Conservation (phyloP, 352 stramenopile genomes). For the Globisporangium megalacanthum region DNA sequence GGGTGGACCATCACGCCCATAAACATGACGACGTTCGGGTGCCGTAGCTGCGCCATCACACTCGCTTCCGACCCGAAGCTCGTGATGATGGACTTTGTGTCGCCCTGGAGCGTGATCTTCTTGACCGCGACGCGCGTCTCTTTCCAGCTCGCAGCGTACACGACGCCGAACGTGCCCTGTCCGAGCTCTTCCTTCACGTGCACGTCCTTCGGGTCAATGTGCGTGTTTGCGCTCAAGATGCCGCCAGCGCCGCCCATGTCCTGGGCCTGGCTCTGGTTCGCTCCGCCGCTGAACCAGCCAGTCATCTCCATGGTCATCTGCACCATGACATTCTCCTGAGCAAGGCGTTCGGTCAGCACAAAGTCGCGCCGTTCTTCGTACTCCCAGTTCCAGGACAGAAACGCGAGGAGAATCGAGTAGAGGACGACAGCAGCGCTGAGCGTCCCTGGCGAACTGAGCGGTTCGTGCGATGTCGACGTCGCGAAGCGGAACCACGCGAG, state of each 20-base stretch:
- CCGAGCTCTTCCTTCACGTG: constrained; percentile 75
- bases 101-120: constrained; percentile 76
- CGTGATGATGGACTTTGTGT: constrained; percentile 78
- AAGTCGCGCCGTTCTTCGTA: constrained; percentile 86
- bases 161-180: constrained; percentile 68
- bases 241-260: constrained; percentile 32
- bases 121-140: constrained; percentile 80
- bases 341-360: constrained; percentile 71
- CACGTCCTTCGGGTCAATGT: constrained; percentile 82
- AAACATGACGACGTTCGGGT: constrained; percentile 88
- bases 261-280: constrained; percentile 39
- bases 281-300: constrained; percentile 78
- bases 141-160: constrained; percentile 77
- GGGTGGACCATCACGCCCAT: constrained; percentile 89
- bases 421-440: constrained; percentile 65
- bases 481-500: constrained; percentile 63
- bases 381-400: constrained; percentile 85
- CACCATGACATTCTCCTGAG: constrained; percentile 82
- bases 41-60: constrained; percentile 78
- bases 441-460: constrained; percentile 60
- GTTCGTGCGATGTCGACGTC: constrained; percentile 19
- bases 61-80: constrained; percentile 78
- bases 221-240: constrained; percentile 73
- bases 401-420: constrained; percentile 76
- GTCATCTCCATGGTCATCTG: constrained; percentile 90